Evolutionary conservation across 768 basidiomycete genomes (phyloP), one percentile per base, ranked within the genome.

Genomic region (Lentinula detonsa): DNA sequence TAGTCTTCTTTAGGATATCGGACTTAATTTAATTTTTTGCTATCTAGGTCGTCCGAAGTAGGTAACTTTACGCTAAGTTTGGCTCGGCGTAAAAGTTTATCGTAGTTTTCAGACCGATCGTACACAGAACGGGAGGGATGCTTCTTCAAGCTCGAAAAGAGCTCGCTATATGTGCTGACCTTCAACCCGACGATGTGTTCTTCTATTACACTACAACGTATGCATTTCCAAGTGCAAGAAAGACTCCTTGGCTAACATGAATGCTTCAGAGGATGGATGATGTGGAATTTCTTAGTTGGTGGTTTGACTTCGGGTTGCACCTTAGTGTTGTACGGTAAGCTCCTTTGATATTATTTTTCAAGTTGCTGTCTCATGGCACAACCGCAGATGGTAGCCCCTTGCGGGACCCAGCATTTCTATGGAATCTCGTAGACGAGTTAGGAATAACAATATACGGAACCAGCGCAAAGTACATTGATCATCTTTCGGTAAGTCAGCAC

Each of bases 121-220:
- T 91, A 7, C 90, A 91, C 69, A 82, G 87, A 42, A 84, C 86
- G 1, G 89, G 90, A 39, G 90, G 90, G 1, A 90, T 91, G 88
- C 75, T 91, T 15, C 72, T 91, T 37, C 85, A 89, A 69, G 75
- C 84, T 28, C 84, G 85, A 69, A 90, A 90, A 69, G 88, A 91
- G 69, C 81, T 90, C 56, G 73, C 73, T 39, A 82, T 90, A 48
- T 87, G 86, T 69, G 88, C 81, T 2, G 88, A 87, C 69, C 77
- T 92, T 45, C 73, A 74, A 35, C 74, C 82, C 33, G 78, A 82
- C 46, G 90, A 91, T 68, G 83, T 91, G 2, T 91, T 90, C 73
- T 90, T 91, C 68, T 91, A 90, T 69, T 92, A 91, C 65, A 90
- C 90, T 0, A 91, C 88, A 51, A 89, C 87, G 88, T 89, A 64